These are phyloP conservation scores for Isochrysis galbana DNA, from an alignment of 78 protist genomes.

Conservation along the genomic window DNA sequence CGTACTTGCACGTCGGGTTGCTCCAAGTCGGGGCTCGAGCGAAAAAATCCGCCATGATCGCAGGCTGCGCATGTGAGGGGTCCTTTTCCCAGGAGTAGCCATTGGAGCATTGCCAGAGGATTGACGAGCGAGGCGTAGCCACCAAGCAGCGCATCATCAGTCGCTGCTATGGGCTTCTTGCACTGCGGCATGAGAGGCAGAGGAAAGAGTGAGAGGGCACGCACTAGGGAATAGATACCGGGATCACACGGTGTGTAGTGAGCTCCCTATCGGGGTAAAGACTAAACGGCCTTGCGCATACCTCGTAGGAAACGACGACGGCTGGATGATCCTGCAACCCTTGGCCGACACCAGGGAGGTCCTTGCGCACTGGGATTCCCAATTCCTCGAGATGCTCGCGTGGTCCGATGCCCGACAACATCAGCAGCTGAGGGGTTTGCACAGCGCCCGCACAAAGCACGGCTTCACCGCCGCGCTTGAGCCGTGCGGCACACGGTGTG, in stretches of 20 bases:
- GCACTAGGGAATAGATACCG: no score
- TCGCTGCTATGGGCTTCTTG: neutral
- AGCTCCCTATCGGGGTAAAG: no score
- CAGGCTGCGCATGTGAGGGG: neutral
- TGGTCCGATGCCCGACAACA: conserved; percentile 61
- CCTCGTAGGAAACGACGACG: neutral
- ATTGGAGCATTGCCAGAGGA: neutral
- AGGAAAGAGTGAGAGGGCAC: no score
- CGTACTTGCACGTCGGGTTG: neutral
- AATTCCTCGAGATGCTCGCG: conserved; percentile 21
- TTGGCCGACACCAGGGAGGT: conserved; percentile 44
- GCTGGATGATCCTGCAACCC: conserved; percentile 55
- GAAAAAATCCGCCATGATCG: conserved; percentile 18
- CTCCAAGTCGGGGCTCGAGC: neutral
- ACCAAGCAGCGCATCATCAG: neutral
- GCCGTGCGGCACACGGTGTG: neutral
- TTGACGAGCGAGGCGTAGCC: neutral
- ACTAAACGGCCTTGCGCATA: no score
- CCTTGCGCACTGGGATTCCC: conserved; percentile 11
- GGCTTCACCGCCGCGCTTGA: conserved; percentile 12
- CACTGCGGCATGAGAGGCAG: no score
- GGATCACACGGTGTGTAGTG: no score
- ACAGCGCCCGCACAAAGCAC: conserved; percentile 54
- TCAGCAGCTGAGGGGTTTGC: conserved; percentile 51
- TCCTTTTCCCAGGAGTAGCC: neutral